Base-by-base conservation (phyloP, 202 grass and related monocot genomes). In the Hordeum pubiflorum region DNA sequence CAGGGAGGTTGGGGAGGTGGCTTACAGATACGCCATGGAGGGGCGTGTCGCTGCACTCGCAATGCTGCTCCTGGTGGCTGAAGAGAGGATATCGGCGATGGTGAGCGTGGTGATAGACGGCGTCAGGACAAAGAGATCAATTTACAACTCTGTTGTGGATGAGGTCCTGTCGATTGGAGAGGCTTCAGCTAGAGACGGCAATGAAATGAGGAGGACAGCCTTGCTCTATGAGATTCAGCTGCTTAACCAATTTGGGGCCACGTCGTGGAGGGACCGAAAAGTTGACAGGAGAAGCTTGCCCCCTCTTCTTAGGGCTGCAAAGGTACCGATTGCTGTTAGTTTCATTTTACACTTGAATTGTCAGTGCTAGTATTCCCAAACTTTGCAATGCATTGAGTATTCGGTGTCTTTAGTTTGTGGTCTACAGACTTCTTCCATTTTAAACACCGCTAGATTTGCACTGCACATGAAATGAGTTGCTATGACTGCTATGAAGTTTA, bases 221-320 rank as follows among this genome's bases (percentile, higher is more conserved):
- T 60, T 89, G 63, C 80, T 91, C 4, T 83, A 80, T 4, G 83
- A 86, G 86, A 88, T 91, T 76, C 86, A 91, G 71, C 86, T 91
- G 5, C 76, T 89, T 11, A 85, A 86, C 79, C 75, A 89, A 63
- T 86, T 89, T 54, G 83, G 89, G 21, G 84, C 69, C 10, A 77
- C 72, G 18, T 76, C 58, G 50, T 80, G 83, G 58, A 73, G 70
- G 75, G 71, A 83, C 18, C 43, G 43, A 12, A 69, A 43, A 41
- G 57, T 57, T 24, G 76, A 89, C 69, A 86, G 26, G 76, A 83
- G 64, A 80, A 83, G 22, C 32, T 60, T 91, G 77, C 38, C 86
- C 2, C 89, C 89, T 77, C 76, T 91, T 58, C 80, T 89, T 18
- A 82, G 58, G 59, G 89, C 86, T 77, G 80, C 83, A 29, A 88